Evolutionary conservation across 495 filamentous ascomycete species (phyloP), one percentile per base, ranked within the genome.

Genomic region (Aspergillus biplanus): DNA sequence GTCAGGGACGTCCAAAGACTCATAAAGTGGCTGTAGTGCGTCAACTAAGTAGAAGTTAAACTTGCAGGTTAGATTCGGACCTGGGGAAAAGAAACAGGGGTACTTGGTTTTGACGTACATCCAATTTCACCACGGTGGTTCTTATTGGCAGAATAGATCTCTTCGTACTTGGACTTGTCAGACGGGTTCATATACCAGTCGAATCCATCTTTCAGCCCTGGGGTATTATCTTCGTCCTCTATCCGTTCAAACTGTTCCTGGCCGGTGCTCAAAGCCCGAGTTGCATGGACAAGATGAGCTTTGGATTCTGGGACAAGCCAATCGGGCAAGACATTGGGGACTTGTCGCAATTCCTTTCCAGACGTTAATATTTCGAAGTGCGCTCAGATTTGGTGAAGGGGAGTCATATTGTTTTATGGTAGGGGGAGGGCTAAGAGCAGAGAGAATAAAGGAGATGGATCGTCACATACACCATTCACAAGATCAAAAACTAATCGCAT

Each of bases 131-230:
- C 95, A 47, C 92, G 89, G 64, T 86, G 85, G 73, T 93, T 90
- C 55, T 91, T 86, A 75, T 92, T 94, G 64, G 95, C 90, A 61
- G 85, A 89, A 75, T 97, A 99, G 73, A 99, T 98, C 52, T 92
- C 90, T 73, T 97, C 91, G 76, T 99, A 99, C 77, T 96, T 97
- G 58, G 86, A 70, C 77, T 92, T 94, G 73, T 98, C 93, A 46
- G 81, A 75, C 2, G 95, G 95, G 63, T 86, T 90, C 93, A 99
- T 98, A 77, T 99, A 99, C 95, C 95, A 99, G 75, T 99, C 95
- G 75, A 99, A 99, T 1, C 93, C 93, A 77, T 97, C 91, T 72
- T 95, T 96, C 58, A 99, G 78, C 6, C 95, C 92, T 5, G 86
- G 85, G 21, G 85, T 86, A 70, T 93, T 92, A 64, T 92, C 89